These are phyloP conservation scores for Melastoma candidum DNA, from an alignment of 441 rosid genomes.

Conservation along the genomic window DNA sequence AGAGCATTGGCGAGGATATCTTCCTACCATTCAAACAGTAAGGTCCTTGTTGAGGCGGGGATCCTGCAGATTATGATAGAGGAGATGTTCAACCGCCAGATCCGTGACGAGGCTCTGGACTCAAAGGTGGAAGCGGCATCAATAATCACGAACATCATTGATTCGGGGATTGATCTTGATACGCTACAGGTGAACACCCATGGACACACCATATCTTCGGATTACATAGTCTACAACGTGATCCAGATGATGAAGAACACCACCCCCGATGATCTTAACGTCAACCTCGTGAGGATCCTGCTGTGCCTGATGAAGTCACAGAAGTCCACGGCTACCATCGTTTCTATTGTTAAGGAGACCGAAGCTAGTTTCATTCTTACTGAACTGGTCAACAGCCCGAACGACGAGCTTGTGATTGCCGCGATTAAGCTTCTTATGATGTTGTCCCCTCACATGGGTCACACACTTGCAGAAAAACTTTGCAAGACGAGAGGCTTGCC, in stretches of 20 bases:
- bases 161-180: constrained; percentile 57
- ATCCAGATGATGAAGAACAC: constrained; percentile 65
- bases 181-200: constrained; percentile 43
- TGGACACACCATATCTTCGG: constrained; percentile 61
- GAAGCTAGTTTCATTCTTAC: constrained; percentile 62
- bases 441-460: constrained; percentile 59
- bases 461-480: constrained; percentile 56
- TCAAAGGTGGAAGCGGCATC: constrained; percentile 64
- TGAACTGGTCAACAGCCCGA: constrained; percentile 66
- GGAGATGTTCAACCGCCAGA: constrained; percentile 53
- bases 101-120: constrained; percentile 46
- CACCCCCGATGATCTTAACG: constrained; percentile 56
- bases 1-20: constrained; percentile 64
- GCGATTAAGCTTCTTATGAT: constrained; percentile 58
- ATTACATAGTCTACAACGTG: constrained; percentile 54
- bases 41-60: constrained; percentile 48
- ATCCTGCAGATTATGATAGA: constrained; percentile 51
- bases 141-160: constrained; percentile 67
- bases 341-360: constrained; percentile 53
- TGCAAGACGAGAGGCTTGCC: constrained; percentile 81
- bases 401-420: constrained; percentile 52
- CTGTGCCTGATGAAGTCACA: constrained; percentile 51
- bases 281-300: constrained; percentile 62
- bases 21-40: constrained; percentile 49
- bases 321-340: constrained; percentile 39